A percentile compares a stretch with the other conserved stretches of the same genome.
phyloP scores from a whole-genome alignment of 768 basidiomycete genomes.

The Boletus rubroflammeus region DNA sequence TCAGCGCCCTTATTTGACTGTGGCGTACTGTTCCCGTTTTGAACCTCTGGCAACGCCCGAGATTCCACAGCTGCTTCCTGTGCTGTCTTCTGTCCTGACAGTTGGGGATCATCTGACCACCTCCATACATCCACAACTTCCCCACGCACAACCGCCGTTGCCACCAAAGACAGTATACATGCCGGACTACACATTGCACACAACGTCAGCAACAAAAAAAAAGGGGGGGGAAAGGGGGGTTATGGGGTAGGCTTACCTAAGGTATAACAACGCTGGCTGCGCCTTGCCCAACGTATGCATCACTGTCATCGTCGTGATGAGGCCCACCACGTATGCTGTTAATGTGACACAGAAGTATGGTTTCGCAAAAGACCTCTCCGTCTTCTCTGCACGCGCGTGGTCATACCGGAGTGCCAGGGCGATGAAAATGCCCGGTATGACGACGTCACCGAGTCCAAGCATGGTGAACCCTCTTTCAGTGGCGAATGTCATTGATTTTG shows the following conservation, averaged over 20 bases:
- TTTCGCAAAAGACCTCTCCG: conserved; percentile 45
- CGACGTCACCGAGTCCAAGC: conserved; percentile 90
- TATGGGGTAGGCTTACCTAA: conserved; percentile 54
- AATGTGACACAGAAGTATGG: conserved; percentile 76
- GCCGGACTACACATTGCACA: conserved; percentile 50
- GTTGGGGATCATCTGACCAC: conserved; percentile 59
- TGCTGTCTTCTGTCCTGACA: conserved; percentile 18
- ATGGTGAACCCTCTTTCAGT: conserved; percentile 68
- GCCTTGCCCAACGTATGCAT: conserved; percentile 77
- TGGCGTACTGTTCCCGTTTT: conserved; percentile 18
- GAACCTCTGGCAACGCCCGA: conserved; percentile 11
- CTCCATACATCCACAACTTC: conserved; percentile 69
- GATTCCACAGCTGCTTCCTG: conserved; percentile 8
- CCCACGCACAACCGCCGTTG: conserved; percentile 56
- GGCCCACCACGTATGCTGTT: conserved; percentile 68
- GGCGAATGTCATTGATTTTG: conserved; percentile 57
- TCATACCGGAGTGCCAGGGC: conserved; percentile 88
- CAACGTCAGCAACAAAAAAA: not conserved
- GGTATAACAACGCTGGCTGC: conserved; percentile 91
- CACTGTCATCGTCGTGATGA: conserved; percentile 73
- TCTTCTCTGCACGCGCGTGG: conserved; percentile 42
- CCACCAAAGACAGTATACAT: conserved; percentile 67
- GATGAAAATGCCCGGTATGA: conserved; percentile 66
- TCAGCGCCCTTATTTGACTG: conserved; percentile 16
- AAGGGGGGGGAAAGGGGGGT: not conserved